Conservation (phyloP, 2,329 filamentous ascomycete species). For the Fusarium udum region DNA sequence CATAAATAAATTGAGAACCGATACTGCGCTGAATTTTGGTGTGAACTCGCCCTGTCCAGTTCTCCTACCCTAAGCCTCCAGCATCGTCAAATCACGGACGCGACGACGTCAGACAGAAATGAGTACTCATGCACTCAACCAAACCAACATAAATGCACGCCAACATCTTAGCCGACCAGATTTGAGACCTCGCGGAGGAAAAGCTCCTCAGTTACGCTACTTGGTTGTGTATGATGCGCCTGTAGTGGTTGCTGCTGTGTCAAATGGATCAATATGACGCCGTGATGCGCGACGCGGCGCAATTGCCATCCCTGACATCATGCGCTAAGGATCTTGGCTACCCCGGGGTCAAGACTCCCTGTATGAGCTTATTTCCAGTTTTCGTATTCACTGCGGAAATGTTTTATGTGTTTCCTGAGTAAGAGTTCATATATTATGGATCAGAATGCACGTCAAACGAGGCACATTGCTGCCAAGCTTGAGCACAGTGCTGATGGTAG, state of each 20-base stretch:
- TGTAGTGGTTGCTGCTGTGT: not conserved
- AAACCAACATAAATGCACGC: not conserved
- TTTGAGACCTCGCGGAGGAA: not conserved
- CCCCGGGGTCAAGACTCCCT: not conserved
- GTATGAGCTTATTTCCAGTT: not conserved
- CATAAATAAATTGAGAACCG: not conserved
- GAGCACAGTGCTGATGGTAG: not conserved
- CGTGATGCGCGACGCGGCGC: not conserved
- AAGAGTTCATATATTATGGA: not conserved
- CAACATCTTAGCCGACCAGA: accelerated
- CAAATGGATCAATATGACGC: not conserved
- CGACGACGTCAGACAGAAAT: no score
- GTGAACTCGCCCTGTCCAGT: accelerated
- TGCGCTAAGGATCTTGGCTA: not conserved
- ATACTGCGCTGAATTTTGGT: accelerated
- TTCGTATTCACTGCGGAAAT: not conserved
- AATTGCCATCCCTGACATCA: slow-evolving; percentile 5
- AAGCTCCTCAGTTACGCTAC: not conserved
- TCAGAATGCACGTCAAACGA: not conserved
- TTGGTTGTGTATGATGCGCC: accelerated
- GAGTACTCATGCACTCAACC: not conserved
- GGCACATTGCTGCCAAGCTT: slow-evolving; percentile 4
- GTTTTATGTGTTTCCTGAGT: accelerated
- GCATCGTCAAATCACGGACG: no score
- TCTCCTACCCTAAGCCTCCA: not conserved